Conservation (phyloP, 345 rosid genomes). For the rapeseed (Brassica napus) region DNA sequence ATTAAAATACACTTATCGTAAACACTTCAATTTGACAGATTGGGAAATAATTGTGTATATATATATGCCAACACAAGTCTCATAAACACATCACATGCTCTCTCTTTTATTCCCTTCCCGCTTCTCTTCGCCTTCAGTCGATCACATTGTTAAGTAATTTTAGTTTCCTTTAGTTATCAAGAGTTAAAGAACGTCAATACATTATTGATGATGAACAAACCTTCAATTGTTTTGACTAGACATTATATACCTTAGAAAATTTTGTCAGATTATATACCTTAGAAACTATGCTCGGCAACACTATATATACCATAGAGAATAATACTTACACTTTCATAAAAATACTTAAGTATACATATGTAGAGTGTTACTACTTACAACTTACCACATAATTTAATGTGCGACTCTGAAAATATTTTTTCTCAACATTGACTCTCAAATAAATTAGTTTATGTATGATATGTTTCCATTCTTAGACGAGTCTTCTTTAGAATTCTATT, state of each 20-base stretch:
- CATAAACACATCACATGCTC: conserved; percentile 38
- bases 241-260: background rate
- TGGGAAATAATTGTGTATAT: conserved; percentile 31
- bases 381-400: background rate
- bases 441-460: background rate
- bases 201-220: background rate
- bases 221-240: background rate
- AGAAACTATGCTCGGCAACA: background rate
- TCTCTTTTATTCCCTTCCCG: conserved; percentile 20
- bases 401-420: background rate
- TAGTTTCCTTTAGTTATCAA: background rate
- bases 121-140: conserved; percentile 13
- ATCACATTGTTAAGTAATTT: conserved; percentile 9
- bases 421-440: background rate
- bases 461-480: background rate
- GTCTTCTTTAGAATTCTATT: background rate
- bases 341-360: background rate
- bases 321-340: background rate
- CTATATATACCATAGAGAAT: background rate
- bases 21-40: conserved; percentile 34
- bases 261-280: background rate
- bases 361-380: background rate
- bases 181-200: background rate
- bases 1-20: background rate
- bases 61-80: conserved; percentile 1